Percentiles rank a stretch among this genome's conserved stretches.
Evolutionary conservation across 257 asterid species (phyloP).

Genomic region (Fraxinus pennsylvanica): DNA sequence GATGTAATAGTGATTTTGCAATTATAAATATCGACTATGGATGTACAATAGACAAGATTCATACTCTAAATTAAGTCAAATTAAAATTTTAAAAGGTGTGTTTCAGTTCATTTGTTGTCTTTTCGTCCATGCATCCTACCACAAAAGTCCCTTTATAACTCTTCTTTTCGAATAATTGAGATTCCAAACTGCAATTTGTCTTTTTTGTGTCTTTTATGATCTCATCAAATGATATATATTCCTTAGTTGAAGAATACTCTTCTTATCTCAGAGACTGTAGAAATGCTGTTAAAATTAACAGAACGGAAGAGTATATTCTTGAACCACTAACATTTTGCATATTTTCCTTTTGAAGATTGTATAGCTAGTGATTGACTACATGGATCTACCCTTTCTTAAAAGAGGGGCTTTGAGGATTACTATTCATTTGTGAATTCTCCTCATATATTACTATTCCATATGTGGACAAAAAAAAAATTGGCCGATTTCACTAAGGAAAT

Average conservation of each 20-base stretch:
- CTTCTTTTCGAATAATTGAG: not conserved
- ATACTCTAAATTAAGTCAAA: no score
- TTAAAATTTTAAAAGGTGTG: not conserved
- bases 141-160: not conserved
- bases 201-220: not conserved
- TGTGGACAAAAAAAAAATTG: no score
- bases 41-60: no score
- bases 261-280: not conserved
- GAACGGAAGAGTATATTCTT: constrained; percentile 1
- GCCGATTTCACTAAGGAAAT: no score
- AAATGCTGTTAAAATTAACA: not conserved
- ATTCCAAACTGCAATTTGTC: not conserved
- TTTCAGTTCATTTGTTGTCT: not conserved
- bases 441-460: no score
- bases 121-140: not conserved
- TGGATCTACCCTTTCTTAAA: no score
- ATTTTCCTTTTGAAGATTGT: not conserved
- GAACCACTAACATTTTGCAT: constrained; percentile 8
- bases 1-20: no score
- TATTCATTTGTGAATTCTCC: no score
- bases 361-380: no score
- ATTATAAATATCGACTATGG: no score
- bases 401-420: no score
- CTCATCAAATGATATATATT: not conserved
- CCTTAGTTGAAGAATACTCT: not conserved